These are phyloP conservation scores for Hypoxylon subgilvum DNA, from an alignment of 495 filamentous ascomycete species.

Conservation along the genomic window DNA sequence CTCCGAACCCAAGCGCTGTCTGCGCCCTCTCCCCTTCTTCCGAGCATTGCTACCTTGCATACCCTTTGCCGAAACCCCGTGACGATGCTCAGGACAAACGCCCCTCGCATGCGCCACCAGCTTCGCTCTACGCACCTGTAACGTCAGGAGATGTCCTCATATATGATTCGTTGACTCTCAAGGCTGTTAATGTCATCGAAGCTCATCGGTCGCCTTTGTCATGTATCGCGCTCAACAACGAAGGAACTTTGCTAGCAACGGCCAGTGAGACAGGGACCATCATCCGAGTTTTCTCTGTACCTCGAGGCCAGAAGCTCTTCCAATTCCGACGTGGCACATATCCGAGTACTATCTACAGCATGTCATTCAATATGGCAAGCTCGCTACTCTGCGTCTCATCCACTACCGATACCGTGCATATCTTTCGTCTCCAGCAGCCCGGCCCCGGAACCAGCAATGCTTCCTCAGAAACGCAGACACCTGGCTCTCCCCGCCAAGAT, in stretches of 20 bases:
- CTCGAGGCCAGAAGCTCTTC: conserved; percentile 85
- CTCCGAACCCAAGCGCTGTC: conserved; percentile 88
- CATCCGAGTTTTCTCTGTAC: conserved; percentile 91
- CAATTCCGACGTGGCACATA: conserved; percentile 95
- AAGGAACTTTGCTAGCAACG: conserved; percentile 91
- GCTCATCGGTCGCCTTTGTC: conserved; percentile 93
- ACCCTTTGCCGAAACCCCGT: conserved; percentile 84
- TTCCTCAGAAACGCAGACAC: conserved; percentile 33
- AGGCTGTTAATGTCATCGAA: conserved; percentile 91
- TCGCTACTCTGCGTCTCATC: conserved; percentile 95
- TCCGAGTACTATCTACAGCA: conserved; percentile 92
- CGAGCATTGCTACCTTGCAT: conserved; percentile 93
- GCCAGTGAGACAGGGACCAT: conserved; percentile 98
- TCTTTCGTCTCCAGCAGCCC: conserved; percentile 73
- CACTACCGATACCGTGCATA: conserved; percentile 94
- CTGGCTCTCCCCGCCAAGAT: conserved; percentile 50
- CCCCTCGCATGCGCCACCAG: conserved; percentile 86
- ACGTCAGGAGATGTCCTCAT: conserved; percentile 92
- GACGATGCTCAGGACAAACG: conserved; percentile 60
- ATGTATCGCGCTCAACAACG: conserved; percentile 85
- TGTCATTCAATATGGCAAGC: conserved; percentile 97
- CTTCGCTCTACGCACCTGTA: conserved; percentile 73
- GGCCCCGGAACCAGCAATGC: conserved; percentile 38
- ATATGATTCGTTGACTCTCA: conserved; percentile 83
- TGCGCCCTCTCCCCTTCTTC: conserved; percentile 91